A percentile compares a stretch with the other conserved stretches of the same genome.
phyloP scores from a whole-genome alignment of 2,329 filamentous ascomycete genomes.

The Ophiostoma triangulosporum region DNA sequence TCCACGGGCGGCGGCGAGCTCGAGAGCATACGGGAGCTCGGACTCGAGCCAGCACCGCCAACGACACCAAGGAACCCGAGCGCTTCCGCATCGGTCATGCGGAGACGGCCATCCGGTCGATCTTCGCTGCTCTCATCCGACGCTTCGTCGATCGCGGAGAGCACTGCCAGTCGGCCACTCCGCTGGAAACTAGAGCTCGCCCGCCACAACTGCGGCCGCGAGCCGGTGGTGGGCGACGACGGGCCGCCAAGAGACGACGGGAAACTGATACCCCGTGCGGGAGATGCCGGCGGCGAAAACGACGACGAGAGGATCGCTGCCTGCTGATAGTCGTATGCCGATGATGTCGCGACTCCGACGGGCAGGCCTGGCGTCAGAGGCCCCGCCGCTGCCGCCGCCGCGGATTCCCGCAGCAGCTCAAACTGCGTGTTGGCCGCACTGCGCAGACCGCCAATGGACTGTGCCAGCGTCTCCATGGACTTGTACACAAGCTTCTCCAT shows the following conservation, averaged over 20 bases:
- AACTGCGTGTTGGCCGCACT: constrained; percentile 88
- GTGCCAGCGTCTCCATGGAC: constrained; percentile 71
- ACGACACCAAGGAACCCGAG: not conserved
- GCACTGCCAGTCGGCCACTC: constrained; percentile 27
- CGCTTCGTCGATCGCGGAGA: constrained; percentile 50
- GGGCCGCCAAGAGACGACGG: not conserved
- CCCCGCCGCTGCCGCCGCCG: not conserved
- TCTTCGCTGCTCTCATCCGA: constrained; percentile 43
- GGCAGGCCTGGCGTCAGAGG: not conserved
- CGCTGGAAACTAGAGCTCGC: constrained; percentile 23
- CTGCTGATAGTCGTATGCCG: not conserved
- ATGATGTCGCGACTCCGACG: not conserved
- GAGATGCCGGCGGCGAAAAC: constrained; percentile 20
- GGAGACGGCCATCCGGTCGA: not conserved
- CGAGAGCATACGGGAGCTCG: not conserved
- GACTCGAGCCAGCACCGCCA: not conserved
- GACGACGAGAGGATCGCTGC: constrained; percentile 19
- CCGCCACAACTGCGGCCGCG: constrained; percentile 14
- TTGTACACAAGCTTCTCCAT: constrained; percentile 70
- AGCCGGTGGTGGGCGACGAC: not conserved
- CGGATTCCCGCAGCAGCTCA: constrained; percentile 56
- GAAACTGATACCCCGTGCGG: not conserved
- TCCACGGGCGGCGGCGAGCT: not conserved
- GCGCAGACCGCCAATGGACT: constrained; percentile 78
- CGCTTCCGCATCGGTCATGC: not conserved